Base-by-base conservation (phyloP, 148 eudicot genomes). In the Fagopyrum esculentum region DNA sequence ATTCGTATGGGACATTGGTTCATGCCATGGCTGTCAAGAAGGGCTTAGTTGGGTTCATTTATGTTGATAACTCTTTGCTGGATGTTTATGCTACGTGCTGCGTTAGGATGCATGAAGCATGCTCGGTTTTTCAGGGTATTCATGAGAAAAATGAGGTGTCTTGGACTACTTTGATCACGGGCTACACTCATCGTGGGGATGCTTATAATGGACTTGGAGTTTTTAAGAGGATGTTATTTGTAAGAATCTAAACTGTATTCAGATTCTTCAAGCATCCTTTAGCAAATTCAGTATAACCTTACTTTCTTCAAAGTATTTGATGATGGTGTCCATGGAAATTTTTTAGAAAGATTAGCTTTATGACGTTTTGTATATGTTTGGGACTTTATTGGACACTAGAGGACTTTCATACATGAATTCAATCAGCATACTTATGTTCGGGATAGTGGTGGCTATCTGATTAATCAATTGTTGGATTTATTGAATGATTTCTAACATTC, bases 151-250 rank as follows among this genome's bases (percentile, higher is more conserved):
- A 76, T 78, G 80, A 74, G 44, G 98, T 89, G 73, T 84, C 98
- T 0, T 93, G 98, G 98, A 93, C 98, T 46, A 85, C 89, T 12
- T 77, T 93, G 81, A 91, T 93, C 52, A 79, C 98, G 0, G 97
- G 93, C 3, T 93, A 84, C 74, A 89, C 98, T 61, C 98, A 91
- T 84, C 84, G 80, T 1, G 93, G 94, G 9, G 88, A 91, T 78
- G 98, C 92, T 49, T 80, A 84, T 79, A 83, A 83, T n/a, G 98
- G 78, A 17, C 86, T 93, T 71, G 63, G 77, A 77, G 80, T 81
- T 78, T 91, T 93, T 55, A 83, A 78, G 56, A 76, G 76, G 80
- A 93, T 93, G 98, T 50, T 91, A 69, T 72, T 73, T 86, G 97
- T 91, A 83, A 74, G 92, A 83, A 46, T 30, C 3, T 35, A 35